A percentile compares a stretch with the other conserved stretches of the same genome.
These are phyloP conservation scores for Penicillium alfredii DNA, from an alignment of 495 filamentous ascomycete species.

Conservation along the genomic window DNA sequence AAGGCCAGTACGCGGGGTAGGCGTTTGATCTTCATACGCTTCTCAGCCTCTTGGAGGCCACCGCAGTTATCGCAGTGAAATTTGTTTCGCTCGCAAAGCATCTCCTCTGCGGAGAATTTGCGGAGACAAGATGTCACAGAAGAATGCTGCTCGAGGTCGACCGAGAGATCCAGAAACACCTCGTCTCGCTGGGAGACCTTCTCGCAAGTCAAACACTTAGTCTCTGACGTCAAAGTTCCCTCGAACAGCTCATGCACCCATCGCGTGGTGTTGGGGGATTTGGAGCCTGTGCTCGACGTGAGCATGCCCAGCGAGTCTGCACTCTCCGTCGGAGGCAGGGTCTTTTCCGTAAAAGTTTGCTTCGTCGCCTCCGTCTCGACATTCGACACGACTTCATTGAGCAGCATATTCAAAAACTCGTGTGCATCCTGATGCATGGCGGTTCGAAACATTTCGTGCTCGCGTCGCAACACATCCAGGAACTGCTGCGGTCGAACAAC, in stretches of 20 bases:
- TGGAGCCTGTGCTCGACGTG: constrained; percentile 40
- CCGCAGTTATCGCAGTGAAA: constrained; percentile 98
- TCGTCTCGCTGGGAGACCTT: constrained; percentile 93
- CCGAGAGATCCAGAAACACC: constrained; percentile 90
- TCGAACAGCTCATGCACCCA: constrained; percentile 99
- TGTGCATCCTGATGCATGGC: constrained; percentile 98
- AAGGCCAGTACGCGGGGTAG: constrained; percentile 85
- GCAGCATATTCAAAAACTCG: constrained; percentile 87
- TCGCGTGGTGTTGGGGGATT: constrained; percentile 54
- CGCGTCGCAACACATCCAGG: constrained; percentile 82
- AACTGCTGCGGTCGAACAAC: constrained; percentile 93
- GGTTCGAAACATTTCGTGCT: constrained; percentile 96
- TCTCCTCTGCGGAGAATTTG: constrained; percentile 96
- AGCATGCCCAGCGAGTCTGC: constrained; percentile 38
- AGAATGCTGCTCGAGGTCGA: constrained; percentile 91
- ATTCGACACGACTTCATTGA: constrained; percentile 94
- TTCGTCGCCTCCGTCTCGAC: constrained; percentile 76
- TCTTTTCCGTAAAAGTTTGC: constrained; percentile 32
- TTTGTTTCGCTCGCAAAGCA: constrained; percentile 97
- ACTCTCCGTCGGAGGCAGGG: constrained; percentile 30
- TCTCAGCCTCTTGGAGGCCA: constrained; percentile 94
- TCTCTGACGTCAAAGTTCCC: constrained; percentile 90
- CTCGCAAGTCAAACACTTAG: constrained; percentile 92
- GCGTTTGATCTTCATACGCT: constrained; percentile 98
- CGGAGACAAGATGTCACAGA: constrained; percentile 92